Conservation (phyloP, 2,329 filamentous ascomycete species). For the Talaromyces sp. region DNA sequence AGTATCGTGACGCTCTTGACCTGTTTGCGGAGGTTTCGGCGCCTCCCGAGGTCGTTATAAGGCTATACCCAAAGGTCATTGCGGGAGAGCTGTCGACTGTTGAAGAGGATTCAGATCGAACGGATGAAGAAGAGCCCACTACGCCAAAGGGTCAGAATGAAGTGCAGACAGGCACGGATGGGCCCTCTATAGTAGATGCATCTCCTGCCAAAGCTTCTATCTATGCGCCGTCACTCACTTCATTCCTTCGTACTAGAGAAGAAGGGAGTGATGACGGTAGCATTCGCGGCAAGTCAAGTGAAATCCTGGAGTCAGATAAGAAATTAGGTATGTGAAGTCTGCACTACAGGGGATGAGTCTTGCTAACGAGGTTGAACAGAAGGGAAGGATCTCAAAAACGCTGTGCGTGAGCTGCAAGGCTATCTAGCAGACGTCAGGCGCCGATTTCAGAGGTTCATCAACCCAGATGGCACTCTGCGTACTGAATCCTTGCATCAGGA, state of each 20-base stretch:
- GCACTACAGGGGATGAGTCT: background rate
- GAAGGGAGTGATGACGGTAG: slow-evolving; percentile 41
- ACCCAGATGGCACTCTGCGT: slow-evolving; percentile 54
- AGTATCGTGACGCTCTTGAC: slow-evolving; percentile 81
- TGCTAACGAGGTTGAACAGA: slow-evolving; percentile 45
- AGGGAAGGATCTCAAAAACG: slow-evolving; percentile 78
- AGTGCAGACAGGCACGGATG: slow-evolving; percentile 27
- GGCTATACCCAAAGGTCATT: slow-evolving; percentile 77
- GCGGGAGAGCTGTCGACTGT: slow-evolving; percentile 73
- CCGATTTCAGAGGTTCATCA: slow-evolving; percentile 59
- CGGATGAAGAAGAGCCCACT: slow-evolving; percentile 27
- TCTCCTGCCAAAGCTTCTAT: slow-evolving; percentile 26
- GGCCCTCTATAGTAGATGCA: slow-evolving; percentile 26
- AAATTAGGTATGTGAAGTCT: slow-evolving; percentile 25
- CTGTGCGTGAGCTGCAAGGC: slow-evolving; percentile 76
- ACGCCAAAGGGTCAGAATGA: slow-evolving; percentile 28
- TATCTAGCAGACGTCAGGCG: slow-evolving; percentile 83
- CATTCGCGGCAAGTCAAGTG: slow-evolving; percentile 32
- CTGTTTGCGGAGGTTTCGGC: slow-evolving; percentile 88
- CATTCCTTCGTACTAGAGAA: slow-evolving; percentile 36
- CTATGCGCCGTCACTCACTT: slow-evolving; percentile 38
- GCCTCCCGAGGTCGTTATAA: slow-evolving; percentile 82
- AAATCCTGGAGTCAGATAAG: slow-evolving; percentile 29
- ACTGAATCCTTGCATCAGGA: slow-evolving; percentile 29
- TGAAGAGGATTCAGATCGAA: slow-evolving; percentile 46